Base-by-base conservation (phyloP, 257 asterid genomes). In the Fraxinus cuspidata region DNA sequence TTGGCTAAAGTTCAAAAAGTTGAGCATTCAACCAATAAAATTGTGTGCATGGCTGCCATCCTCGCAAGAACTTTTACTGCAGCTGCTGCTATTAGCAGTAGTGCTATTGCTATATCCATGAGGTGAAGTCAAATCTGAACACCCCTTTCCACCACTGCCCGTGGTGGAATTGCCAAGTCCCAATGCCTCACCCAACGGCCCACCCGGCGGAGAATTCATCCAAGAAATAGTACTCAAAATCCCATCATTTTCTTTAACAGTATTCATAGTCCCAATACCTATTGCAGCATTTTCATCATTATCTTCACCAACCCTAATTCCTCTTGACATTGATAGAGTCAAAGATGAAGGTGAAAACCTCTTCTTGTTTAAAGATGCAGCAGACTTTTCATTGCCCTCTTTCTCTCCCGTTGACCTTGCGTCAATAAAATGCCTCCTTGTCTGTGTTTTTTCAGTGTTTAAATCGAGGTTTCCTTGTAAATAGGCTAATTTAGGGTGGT, bases 181-280 rank as follows among this genome's bases (percentile, higher is more conserved):
- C 85, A 90, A 71, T 0, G 89, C 97, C 82, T 92, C 97, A 3
- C 93, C 96, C 51, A 92, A 75, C 1, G 97, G 96, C 16, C 97
- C 96, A 73, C 97, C 97, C 0, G 86, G 90, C n/a, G 88, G 73
- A 13, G 85, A 80, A 53, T 67, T 77, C 84, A 75, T 79, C 92
- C 92, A 87, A 37, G 88, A 80, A 78, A 76, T 75, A n/a, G 82
- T 38, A 37, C 63, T 79, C 72, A 74, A 29, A 23, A 40, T 40
- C 25, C 78, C 81, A 18, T 53, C 79, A 0, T 56, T 44, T 31
- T 64, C 70, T 58, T 78, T 71, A 7, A 78, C 84, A 11, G 79
- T 71, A 72, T 29, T 71, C 72, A 77, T 32, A 80, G 56, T 76
- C 49, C 82, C 83, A 35, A 75, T 69, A 0, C 84, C 84, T 23